Evolutionary conservation across 176 grass and related monocot genomes (phyloP).

Genomic region (Carex myosuroides): DNA sequence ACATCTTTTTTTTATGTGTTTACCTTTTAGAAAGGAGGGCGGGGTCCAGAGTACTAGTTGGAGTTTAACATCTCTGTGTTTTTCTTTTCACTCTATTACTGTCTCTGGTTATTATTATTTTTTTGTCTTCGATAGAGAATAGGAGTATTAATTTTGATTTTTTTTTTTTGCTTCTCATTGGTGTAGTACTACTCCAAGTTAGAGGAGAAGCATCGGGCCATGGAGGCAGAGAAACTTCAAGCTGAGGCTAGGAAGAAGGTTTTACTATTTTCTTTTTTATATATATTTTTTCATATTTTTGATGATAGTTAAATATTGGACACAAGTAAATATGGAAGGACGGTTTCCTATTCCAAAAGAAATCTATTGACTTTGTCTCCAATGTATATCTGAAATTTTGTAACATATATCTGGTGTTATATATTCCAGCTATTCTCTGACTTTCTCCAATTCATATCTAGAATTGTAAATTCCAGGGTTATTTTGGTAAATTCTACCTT

Average conservation of each 20-base stretch:
- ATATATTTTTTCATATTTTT: not conserved
- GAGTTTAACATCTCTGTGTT: not conserved
- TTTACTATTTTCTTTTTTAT: not conserved
- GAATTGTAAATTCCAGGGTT: not conserved
- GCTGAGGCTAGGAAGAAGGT: conserved; percentile 77
- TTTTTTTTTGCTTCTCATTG: not conserved
- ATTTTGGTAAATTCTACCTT: not conserved
- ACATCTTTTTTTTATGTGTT: not conserved
- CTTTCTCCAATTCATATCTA: not conserved
- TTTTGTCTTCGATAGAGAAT: not conserved
- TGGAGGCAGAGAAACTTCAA: conserved; percentile 74
- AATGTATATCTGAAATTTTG: not conserved
- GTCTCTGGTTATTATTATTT: not conserved
- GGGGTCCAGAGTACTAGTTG: not conserved
- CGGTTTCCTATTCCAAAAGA: not conserved
- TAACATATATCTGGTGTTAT: not conserved
- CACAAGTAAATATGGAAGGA: not conserved
- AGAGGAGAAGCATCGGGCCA: conserved; percentile 90
- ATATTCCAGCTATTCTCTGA: not conserved
- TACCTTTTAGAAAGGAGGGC: not conserved
- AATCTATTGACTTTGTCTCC: not conserved
- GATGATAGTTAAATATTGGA: not conserved
- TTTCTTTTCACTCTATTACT: not conserved
- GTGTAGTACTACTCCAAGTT: conserved; percentile 76
- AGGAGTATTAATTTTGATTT: not conserved